Evolutionary conservation across 768 basidiomycete genomes (phyloP).

Genomic region (Candolleomyces aberdarensis): DNA sequence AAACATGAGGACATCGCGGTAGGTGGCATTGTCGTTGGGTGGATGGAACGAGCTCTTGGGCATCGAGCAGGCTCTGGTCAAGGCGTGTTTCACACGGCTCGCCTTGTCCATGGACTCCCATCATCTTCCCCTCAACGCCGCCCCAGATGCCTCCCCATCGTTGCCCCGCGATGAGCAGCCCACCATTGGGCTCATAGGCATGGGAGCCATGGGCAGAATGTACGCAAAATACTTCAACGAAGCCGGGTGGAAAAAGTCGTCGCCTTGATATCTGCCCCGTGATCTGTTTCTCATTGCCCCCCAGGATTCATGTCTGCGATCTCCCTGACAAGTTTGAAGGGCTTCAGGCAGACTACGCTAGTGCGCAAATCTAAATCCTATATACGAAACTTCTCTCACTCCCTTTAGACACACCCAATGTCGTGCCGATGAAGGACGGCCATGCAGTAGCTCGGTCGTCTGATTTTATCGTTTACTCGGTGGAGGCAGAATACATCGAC

Average conservation of each 20-base stretch:
- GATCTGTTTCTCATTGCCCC: constrained; percentile 4
- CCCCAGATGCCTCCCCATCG: constrained; percentile 30
- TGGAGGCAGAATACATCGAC: constrained; percentile 87
- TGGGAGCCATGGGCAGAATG: constrained; percentile 98
- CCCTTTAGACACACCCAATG: constrained; percentile 49
- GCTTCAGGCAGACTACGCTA: constrained; percentile 56
- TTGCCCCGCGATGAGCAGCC: constrained; percentile 50
- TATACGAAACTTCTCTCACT: not conserved
- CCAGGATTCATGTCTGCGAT: constrained; percentile 90
- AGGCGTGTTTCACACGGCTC: not conserved
- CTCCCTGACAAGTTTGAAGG: constrained; percentile 67
- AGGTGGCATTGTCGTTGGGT: constrained; percentile 63
- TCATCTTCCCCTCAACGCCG: constrained; percentile 24
- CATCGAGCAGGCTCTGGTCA: constrained; percentile 4
- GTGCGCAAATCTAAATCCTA: constrained; percentile 32
- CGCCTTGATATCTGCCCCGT: not conserved
- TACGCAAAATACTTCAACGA: constrained; percentile 75
- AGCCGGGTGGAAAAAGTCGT: constrained; percentile 84
- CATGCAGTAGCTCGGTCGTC: constrained; percentile 85
- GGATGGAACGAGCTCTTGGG: constrained; percentile 6
- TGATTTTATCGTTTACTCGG: constrained; percentile 93
- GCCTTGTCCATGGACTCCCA: constrained; percentile 4
- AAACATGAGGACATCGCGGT: constrained; percentile 85
- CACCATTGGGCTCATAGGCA: constrained; percentile 87
- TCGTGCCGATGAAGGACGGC: constrained; percentile 73